These are phyloP conservation scores for Blastomyces parvus DNA, from an alignment of 2,329 filamentous ascomycete genomes.

Conservation along the genomic window DNA sequence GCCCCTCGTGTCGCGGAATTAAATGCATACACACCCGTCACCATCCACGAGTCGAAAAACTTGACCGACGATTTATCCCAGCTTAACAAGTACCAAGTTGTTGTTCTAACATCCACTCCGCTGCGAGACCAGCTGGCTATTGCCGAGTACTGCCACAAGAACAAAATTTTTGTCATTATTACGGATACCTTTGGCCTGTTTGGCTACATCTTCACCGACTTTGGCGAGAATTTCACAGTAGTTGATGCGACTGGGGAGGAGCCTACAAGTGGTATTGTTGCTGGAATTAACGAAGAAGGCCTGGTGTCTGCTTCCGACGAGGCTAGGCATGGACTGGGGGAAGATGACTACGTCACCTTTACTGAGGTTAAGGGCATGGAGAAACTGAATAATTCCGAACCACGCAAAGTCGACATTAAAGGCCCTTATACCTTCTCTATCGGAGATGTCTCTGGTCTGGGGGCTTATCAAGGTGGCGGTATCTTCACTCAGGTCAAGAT, in stretches of 20 bases:
- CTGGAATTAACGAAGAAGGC: constrained; percentile 79
- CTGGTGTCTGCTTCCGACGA: constrained; percentile 90
- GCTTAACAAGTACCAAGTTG: constrained; percentile 83
- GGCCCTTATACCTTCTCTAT: constrained; percentile 97
- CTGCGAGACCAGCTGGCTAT: constrained; percentile 73
- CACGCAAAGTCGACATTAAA: constrained; percentile 86
- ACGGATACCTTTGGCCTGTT: constrained; percentile 90
- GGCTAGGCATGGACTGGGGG: constrained; percentile 86
- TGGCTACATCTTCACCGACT: constrained; percentile 93
- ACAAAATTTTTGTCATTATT: constrained; percentile 82
- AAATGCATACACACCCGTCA: constrained; percentile 90
- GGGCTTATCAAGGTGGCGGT: constrained; percentile 78
- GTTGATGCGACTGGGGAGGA: constrained; percentile 87
- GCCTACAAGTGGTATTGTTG: constrained; percentile 76
- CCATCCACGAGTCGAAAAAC: constrained; percentile 55
- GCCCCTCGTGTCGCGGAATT: constrained; percentile 85
- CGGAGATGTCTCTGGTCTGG: constrained; percentile 78
- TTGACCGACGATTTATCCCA: constrained; percentile 67
- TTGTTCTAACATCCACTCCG: constrained; percentile 79
- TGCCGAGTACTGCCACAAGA: constrained; percentile 86
- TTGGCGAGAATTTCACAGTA: constrained; percentile 85
- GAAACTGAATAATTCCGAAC: constrained; percentile 68
- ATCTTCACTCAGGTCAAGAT: constrained; percentile 96
- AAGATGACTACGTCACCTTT: constrained; percentile 94
- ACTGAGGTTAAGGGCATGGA: constrained; percentile 91